Base-by-base conservation (phyloP, 331 rosid species). In the Stylosanthes scabra region DNA sequence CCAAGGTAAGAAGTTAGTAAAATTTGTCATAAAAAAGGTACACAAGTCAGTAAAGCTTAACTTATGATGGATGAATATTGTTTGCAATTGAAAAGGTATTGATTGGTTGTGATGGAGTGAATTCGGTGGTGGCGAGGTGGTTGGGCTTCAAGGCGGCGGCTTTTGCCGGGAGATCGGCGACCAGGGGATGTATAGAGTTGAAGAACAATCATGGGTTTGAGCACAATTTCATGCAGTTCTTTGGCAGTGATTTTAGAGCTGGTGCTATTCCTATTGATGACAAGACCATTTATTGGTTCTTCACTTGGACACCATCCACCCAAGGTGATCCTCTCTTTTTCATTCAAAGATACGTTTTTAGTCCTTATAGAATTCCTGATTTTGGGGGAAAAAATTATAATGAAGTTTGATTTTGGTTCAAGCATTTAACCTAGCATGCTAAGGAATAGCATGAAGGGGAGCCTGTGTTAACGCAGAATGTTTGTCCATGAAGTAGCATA, bases 41-140 rank as follows among this genome's bases (percentile, higher is more conserved):
- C 39, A 11, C 9, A 14, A 16, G 44, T 37, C n/a, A 50, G 0
- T 61, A 5, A 46, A 41, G 57, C 29, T 77, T 37, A 14, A 14
- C 42, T 37, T 58, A 37, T 58, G 31, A 45, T 13, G 41, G n/a
- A 25, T 44, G 1, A 5, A n/a, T n/a, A n/a, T 20, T 57, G 5
- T 59, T 62, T 70, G 41, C 12, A 55, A 63, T n/a, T 63, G 59
- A 12, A 55, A 66, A 90, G 96, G 86, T 88, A n/a, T 62, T 90
- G 65, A 58, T 90, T 62, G 93, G 91, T 39, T 83, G 93, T 69
- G 96, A 90, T 70, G 96, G 97, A 61, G 82, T 88, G 51, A 86
- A 90, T 79, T 88, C 93, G 0, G n/a, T 80, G 49, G 97, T 86
- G 47, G 91, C 89, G 1, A 83, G 75, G 74, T 86, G 91, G 91